These are phyloP conservation scores for Rugonectria rugulosa DNA, from an alignment of 2,329 filamentous ascomycete genomes.

Conservation along the genomic window DNA sequence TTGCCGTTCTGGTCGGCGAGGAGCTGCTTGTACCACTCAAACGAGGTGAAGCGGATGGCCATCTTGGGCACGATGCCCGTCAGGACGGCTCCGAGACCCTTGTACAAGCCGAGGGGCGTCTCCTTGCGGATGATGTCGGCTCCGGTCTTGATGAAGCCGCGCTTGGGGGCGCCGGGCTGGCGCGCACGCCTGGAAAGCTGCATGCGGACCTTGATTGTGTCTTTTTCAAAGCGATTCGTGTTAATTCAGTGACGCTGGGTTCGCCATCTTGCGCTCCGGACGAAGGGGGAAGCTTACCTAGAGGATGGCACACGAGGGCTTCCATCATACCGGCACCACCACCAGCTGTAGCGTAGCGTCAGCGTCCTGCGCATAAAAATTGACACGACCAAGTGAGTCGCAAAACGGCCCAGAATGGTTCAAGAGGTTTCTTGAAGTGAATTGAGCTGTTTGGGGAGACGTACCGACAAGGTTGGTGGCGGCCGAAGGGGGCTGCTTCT, in stretches of 20 bases:
- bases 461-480: conserved; percentile 91
- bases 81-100: conserved; percentile 94
- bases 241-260: background rate
- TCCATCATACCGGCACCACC: conserved; percentile 99
- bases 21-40: conserved; percentile 91
- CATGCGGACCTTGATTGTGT: conserved; percentile 99
- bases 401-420: background rate
- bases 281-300: conserved; percentile 64
- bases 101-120: conserved; percentile 93
- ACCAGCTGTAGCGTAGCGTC: conserved; percentile 68
- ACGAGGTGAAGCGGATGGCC: conserved; percentile 98
- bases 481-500: conserved; percentile 81
- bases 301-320: conserved; percentile 91
- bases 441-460: conserved; percentile 37
- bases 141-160: conserved; percentile 89
- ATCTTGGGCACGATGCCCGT: conserved; percentile 99
- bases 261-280: conserved; percentile 8
- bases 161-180: conserved; percentile 81
- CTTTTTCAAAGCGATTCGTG: conserved; percentile 49
- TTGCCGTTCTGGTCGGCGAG: conserved; percentile 74
- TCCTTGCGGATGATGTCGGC: conserved; percentile 87
- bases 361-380: conserved; percentile 25
- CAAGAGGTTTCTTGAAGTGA: background rate
- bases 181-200: conserved; percentile 90
- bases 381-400: background rate